Conservation (phyloP, 2,329 filamentous ascomycete species). For the Cryphonectria carpinicola region DNA sequence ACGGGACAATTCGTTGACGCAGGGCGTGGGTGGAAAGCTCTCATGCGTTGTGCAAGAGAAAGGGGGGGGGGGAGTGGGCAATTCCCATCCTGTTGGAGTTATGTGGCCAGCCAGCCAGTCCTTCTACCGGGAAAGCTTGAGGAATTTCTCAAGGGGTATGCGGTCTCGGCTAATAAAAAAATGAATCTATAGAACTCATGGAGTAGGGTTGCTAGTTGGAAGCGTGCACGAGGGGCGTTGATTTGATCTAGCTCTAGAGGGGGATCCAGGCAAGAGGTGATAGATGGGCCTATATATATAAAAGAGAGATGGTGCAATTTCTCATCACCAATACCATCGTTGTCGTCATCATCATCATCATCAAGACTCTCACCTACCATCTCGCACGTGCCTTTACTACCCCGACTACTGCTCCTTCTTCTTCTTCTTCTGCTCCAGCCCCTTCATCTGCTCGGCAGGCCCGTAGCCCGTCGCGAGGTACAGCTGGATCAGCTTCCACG, state of each 20-base stretch:
- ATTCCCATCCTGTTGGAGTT: not conserved
- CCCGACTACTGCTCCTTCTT: not conserved
- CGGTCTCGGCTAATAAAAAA: not conserved
- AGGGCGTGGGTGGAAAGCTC: not conserved
- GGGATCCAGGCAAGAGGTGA: not conserved
- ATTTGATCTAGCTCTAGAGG: not conserved
- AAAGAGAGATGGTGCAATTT: conserved; percentile 7
- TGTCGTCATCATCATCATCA: not conserved
- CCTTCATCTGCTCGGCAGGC: conserved; percentile 28
- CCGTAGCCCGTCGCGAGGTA: conserved; percentile 42
- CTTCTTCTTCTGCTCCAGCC: conserved; percentile 34
- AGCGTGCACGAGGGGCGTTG: not conserved
- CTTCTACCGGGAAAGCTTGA: not conserved
- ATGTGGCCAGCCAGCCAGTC: not conserved
- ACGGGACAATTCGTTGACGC: not conserved
- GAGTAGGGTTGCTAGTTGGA: not conserved
- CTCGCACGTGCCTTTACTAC: not conserved
- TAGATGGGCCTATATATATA: conserved; percentile 12
- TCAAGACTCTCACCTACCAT: not conserved
- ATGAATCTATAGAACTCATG: not conserved
- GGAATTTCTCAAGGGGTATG: not conserved
- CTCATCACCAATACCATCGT: not conserved
- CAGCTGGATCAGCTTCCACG: conserved; percentile 59
- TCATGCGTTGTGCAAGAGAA: not conserved
- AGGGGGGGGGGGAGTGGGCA: not conserved